Conservation (phyloP, 1,139 yeast genomes). For the Pichia sp. region DNA sequence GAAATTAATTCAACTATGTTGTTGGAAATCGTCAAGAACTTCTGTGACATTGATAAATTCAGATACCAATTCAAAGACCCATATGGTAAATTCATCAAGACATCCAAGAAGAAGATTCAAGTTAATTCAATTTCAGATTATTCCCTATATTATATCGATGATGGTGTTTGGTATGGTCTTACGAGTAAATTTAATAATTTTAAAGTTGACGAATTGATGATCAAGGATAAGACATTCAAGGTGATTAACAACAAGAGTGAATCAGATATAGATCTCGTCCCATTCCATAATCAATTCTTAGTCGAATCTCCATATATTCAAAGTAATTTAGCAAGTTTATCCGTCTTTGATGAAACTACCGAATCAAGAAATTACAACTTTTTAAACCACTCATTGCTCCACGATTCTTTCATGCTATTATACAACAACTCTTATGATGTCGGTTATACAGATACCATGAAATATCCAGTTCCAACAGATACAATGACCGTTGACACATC, state of each 20-base stretch:
- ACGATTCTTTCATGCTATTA: constrained; percentile 38
- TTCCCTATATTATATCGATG: constrained; percentile 33
- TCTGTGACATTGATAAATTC: constrained; percentile 39
- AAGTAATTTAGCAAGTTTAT: constrained; percentile 33
- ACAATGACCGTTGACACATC: constrained; percentile 73
- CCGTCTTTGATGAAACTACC: constrained; percentile 38
- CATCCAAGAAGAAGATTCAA: constrained; percentile 14
- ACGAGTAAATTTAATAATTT: constrained; percentile 40
- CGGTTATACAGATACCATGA: constrained; percentile 30
- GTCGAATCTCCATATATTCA: constrained; percentile 30
- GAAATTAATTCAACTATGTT: constrained; percentile 47
- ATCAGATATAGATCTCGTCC: constrained; percentile 22
- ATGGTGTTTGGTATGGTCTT: constrained; percentile 42
- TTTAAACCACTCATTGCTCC: constrained; percentile 37
- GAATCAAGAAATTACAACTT: constrained; percentile 34
- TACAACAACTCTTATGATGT: constrained; percentile 23
- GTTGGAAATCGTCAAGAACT: constrained; percentile 43
- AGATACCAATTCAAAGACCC: constrained; percentile 17
- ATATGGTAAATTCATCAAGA: constrained; percentile 12
- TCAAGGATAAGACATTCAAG: constrained; percentile 24
- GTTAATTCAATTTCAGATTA: constrained; percentile 18
- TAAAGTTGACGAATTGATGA: constrained; percentile 36
- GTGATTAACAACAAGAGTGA: constrained; percentile 4
- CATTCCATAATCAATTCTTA: constrained; percentile 17
- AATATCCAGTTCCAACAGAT: constrained; percentile 31